A percentile compares a stretch with the other conserved stretches of the same genome.
Evolutionary conservation across 495 filamentous ascomycete species (phyloP).

Genomic region (Aspergillus ostianus): DNA sequence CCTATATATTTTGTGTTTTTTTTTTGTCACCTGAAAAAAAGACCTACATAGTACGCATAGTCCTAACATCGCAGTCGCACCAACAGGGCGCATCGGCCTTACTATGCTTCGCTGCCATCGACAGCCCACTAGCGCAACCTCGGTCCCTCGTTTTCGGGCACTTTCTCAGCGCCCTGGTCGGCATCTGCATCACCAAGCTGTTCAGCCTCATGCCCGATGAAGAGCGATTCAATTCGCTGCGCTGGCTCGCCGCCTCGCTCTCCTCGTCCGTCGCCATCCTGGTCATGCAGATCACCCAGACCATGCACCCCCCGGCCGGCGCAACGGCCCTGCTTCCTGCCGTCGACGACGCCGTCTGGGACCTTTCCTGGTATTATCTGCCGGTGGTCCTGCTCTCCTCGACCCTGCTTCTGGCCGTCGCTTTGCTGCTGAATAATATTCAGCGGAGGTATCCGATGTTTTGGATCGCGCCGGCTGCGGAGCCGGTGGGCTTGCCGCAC

Average conservation of each 20-base stretch:
- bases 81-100: slow-evolving; percentile 68
- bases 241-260: slow-evolving; percentile 67
- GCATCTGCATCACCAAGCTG: slow-evolving; percentile 64
- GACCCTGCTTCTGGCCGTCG: slow-evolving; percentile 57
- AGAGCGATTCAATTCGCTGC: slow-evolving; percentile 47
- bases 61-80: too few species aligned
- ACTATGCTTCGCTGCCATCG: slow-evolving; percentile 64
- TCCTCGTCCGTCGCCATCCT: slow-evolving; percentile 62
- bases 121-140: slow-evolving; percentile 73
- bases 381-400: slow-evolving; percentile 62
- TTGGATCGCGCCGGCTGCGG: slow-evolving; percentile 48
- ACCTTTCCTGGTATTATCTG: slow-evolving; percentile 68
- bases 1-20: too few species aligned
- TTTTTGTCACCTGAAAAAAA: too few species aligned
- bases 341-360: slow-evolving; percentile 49
- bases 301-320: slow-evolving; percentile 79
- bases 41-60: too few species aligned
- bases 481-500: slow-evolving; percentile 10
- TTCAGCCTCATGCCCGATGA: slow-evolving; percentile 55
- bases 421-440: slow-evolving; percentile 70
- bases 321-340: slow-evolving; percentile 77
- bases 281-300: slow-evolving; percentile 71
- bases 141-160: slow-evolving; percentile 70
- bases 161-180: slow-evolving; percentile 60
- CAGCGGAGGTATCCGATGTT: slow-evolving; percentile 68